Percentiles rank a stretch among this genome's conserved stretches.
phyloP scores from a whole-genome alignment of 2,329 filamentous ascomycete genomes.

The Aspergillus sp. region DNA sequence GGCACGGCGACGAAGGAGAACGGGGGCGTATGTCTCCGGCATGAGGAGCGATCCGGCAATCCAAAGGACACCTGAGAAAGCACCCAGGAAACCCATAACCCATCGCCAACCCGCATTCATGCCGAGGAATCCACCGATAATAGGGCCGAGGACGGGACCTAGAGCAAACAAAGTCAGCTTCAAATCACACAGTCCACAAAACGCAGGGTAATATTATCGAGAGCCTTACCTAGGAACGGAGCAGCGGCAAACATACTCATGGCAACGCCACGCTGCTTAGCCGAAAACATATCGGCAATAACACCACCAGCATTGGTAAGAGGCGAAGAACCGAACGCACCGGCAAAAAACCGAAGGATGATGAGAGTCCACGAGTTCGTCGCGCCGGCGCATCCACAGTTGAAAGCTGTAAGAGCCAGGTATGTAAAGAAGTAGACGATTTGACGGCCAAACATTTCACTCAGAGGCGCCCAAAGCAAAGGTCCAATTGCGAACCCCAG shows the following conservation, averaged over 20 bases:
- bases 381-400: constrained; percentile 58
- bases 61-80: constrained; percentile 63
- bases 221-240: constrained; percentile 57
- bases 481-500: constrained; percentile 49
- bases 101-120: constrained; percentile 67
- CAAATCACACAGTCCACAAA: not conserved
- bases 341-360: constrained; percentile 67
- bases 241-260: constrained; percentile 65
- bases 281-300: constrained; percentile 61
- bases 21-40: constrained; percentile 48
- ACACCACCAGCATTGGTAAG: constrained; percentile 64
- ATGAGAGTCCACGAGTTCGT: constrained; percentile 61
- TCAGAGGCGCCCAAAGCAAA: constrained; percentile 45
- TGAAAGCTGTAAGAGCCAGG: constrained; percentile 57
- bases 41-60: constrained; percentile 30
- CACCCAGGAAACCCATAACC: constrained; percentile 63
- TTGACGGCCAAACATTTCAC: constrained; percentile 40
- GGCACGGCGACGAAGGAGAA: constrained; percentile 53
- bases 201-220: not conserved
- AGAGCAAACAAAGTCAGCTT: not conserved
- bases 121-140: constrained; percentile 66
- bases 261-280: constrained; percentile 56
- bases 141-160: constrained; percentile 62
- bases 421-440: constrained; percentile 35
- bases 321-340: constrained; percentile 61